These are phyloP conservation scores for Phoma sp. DNA, from an alignment of 2,329 filamentous ascomycete species.

Conservation along the genomic window DNA sequence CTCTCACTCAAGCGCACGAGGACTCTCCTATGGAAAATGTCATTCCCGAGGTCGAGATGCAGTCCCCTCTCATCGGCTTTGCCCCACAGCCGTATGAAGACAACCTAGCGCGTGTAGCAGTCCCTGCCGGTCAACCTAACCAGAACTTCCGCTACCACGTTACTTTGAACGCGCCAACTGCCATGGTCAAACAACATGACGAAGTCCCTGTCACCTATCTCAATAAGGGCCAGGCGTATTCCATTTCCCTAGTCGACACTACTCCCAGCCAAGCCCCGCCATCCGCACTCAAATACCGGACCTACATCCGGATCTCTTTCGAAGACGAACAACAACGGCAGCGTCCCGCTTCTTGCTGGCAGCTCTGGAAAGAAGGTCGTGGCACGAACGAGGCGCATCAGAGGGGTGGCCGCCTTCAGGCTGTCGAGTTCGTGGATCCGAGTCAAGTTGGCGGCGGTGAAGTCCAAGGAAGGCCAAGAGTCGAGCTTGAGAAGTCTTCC, in stretches of 20 bases:
- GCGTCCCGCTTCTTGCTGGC: conserved; percentile 84
- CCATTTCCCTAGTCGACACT: conserved; percentile 82
- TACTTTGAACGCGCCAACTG: conserved; percentile 89
- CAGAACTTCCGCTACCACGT: conserved; percentile 77
- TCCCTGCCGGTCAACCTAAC: conserved; percentile 44
- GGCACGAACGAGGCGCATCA: conserved; percentile 97
- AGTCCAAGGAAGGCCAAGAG: conserved; percentile 51
- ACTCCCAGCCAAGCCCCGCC: conserved; percentile 61
- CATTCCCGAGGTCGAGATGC: conserved; percentile 63
- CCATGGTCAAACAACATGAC: conserved; percentile 88
- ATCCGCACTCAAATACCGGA: conserved; percentile 77
- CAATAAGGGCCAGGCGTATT: conserved; percentile 96
- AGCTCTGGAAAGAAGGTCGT: conserved; percentile 92
- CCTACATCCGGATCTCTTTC: conserved; percentile 93
- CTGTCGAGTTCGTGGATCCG: conserved; percentile 87
- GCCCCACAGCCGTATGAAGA: conserved; percentile 56
- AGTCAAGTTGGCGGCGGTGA: conserved; percentile 62
- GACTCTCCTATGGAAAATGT: conserved; percentile 68
- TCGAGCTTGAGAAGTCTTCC: conserved; percentile 67
- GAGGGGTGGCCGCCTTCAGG: conserved; percentile 87
- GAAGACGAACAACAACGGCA: conserved; percentile 93
- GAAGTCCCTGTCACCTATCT: conserved; percentile 98
- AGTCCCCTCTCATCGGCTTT: conserved; percentile 65
- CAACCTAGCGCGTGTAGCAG: conserved; percentile 53
- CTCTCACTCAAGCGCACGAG: conserved; percentile 71